phyloP scores from a whole-genome alignment of 2,329 filamentous ascomycete genomes.

The Hypoxylon sp. region DNA sequence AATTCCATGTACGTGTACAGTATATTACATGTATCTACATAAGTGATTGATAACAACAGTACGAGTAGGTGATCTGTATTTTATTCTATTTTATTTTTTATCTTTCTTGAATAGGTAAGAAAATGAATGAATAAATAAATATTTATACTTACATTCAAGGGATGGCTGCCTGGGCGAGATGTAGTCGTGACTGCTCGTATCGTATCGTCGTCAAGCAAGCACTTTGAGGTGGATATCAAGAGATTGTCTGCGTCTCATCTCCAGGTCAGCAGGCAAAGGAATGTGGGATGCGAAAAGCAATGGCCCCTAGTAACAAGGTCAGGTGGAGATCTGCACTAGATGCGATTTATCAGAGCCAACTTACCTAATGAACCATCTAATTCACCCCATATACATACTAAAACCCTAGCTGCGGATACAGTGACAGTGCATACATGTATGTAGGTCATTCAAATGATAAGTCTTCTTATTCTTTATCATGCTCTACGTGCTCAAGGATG shows the following conservation, averaged over 20 bases:
- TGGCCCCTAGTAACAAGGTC: slow-evolving; percentile 24
- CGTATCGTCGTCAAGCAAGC: background rate
- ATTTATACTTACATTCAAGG: background rate
- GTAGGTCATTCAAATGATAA: background rate
- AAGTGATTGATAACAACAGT: too few species aligned
- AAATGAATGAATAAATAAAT: background rate
- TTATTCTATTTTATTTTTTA: too few species aligned
- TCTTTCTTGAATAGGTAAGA: background rate
- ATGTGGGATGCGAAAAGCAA: slow-evolving; percentile 28
- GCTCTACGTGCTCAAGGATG: background rate
- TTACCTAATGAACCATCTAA: slow-evolving; percentile 17
- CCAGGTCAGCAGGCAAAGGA: slow-evolving; percentile 30
- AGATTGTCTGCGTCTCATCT: slow-evolving; percentile 14
- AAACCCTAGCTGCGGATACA: background rate
- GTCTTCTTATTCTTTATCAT: background rate
- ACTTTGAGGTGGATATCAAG: slow-evolving; percentile 10
- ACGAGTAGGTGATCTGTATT: too few species aligned
- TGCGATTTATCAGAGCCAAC: slow-evolving; percentile 5
- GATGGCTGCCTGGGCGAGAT: background rate
- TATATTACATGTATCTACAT: background rate
- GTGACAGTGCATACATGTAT: background rate
- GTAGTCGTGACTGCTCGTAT: slow-evolving; percentile 2
- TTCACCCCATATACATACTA: background rate
- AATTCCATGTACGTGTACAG: too few species aligned
- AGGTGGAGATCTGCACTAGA: slow-evolving; percentile 36